Evolutionary conservation across 2,329 filamentous ascomycete species (phyloP), one percentile per base, ranked within the genome.

Genomic region (Neoscytalidium dimidiatum): DNA sequence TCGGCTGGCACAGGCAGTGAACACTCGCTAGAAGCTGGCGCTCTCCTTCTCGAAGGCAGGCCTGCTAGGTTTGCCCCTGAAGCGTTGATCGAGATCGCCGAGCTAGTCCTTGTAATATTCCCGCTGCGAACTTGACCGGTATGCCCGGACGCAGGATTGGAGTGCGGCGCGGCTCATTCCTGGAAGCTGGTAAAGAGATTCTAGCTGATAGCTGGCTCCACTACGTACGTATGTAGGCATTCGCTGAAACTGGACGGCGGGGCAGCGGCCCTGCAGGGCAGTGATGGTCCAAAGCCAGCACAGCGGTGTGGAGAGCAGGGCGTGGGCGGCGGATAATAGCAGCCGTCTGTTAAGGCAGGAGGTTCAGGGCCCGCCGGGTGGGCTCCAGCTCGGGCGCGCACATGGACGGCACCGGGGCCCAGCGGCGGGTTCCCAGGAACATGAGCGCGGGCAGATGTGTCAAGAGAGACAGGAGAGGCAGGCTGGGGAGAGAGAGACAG

Each of bases 31-130:
- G 58, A 62, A 62, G 57, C 58, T 49, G 43, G 29, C 31, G 31
- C 21, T 62, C 58, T 51, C 58, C 58, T 62, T 62, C 58, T 62
- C 58, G 58, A 62, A 62, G 58, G 58, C 46, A 33, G 31, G 46
- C 14, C 58, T 62, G 58, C 43, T 29, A 46, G 58, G 58, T 28
- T 31, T 62, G 58, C 58, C 58, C 58, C 58, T 62, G 58, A 62
- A 62, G 58, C 58, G 58, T 19, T 48, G 58, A 49, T 62, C 58
- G 46, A 62, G 58, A 62, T 62, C 58, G 43, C 58, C 58, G 38
- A 23, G 56, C 35, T 60, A 28, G 56, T 60, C 56, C 56, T 60
- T 60, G 56, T 60, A 60, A 60, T 60, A 60, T 46, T 60, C 56
- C 56, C 41, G 41, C 56, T 17, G 56, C 56, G 56, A 31, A 60